A percentile compares a stretch with the other conserved stretches of the same genome.
These are phyloP conservation scores for Paraphaeosphaeria sporulosa DNA, from an alignment of 2,329 filamentous ascomycete genomes.

Conservation along the genomic window DNA sequence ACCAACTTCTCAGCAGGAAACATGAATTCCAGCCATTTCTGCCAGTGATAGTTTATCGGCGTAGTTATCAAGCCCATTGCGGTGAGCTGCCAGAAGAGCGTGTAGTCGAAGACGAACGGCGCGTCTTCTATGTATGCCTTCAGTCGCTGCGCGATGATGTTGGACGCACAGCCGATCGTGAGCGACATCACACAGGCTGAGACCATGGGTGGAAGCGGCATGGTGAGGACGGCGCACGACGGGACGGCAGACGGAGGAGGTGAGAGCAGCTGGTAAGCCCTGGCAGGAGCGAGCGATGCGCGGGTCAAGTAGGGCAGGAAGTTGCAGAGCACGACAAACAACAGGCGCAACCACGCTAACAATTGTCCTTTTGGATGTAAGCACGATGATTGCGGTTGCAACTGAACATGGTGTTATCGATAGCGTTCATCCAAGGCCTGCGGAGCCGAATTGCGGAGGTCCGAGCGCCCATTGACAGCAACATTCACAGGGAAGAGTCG, in stretches of 20 bases:
- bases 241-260: not conserved
- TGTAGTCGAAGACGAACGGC: slow-evolving; percentile 48
- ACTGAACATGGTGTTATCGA: not conserved
- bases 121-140: slow-evolving; percentile 44
- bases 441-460: slow-evolving; percentile 2
- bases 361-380: not conserved
- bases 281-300: not conserved
- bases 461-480: not conserved
- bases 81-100: slow-evolving; percentile 48
- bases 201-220: slow-evolving; percentile 43
- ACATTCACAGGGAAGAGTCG: too few species aligned
- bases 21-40: slow-evolving; percentile 75
- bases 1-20: slow-evolving; percentile 68
- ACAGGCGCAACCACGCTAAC: not conserved
- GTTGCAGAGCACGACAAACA: not conserved
- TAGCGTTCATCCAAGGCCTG: not conserved
- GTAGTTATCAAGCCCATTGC: slow-evolving; percentile 75
- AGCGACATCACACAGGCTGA: slow-evolving; percentile 46
- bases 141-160: slow-evolving; percentile 47
- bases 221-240: slow-evolving; percentile 14
- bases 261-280: not conserved
- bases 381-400: not conserved
- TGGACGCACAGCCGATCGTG: slow-evolving; percentile 47
- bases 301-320: not conserved
- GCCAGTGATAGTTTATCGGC: slow-evolving; percentile 87